Evolutionary conservation across 2,329 filamentous ascomycete species (phyloP), one percentile per base, ranked within the genome.

Genomic region (Pezicula rhizophila): DNA sequence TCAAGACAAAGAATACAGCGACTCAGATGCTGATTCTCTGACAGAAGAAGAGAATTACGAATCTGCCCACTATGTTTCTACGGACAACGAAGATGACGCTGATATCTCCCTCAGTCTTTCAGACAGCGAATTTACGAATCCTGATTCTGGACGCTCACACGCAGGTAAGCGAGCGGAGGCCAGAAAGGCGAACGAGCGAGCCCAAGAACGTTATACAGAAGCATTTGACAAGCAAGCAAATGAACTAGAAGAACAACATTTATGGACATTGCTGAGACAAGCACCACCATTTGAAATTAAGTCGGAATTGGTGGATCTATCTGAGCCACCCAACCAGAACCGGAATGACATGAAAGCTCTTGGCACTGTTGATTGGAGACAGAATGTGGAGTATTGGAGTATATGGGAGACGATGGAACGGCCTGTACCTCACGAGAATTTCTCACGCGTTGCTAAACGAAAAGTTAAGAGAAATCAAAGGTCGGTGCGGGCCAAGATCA

Each of bases 221-320:
- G 54, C 53, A 15, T 50, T 57, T 15, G 63, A 66, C 31, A 57
- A 46, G 15, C 39, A 55, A 34, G 47, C 45, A 4, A 63, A 57
- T 38, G 52, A 50, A 14, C 17, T 35, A 8, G 64, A 61, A 44
- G 64, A 66, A 45, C 39, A 48, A 12, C 46, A 45, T 15, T 38
- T 66, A 6, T 65, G 64, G 64, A 45, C 42, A 11, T 35, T 66
- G 20, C 35, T 66, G 2, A 44, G 60, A 14, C 57, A 60, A 33
- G 45, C 49, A 8, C 51, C 62, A 14, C 64, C 63, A 1, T 50
- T 58, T 35, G 51, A 59, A 8, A 25, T 64, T 2, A 53, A 58
- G 31, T 33, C 31, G 2, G 50, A 57, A 15, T 35, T 42, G 6
- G 38, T 52, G 1, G 41, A 50, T 11, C 41, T 52, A 11, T 48